Percentiles rank a stretch among this genome's conserved stretches.
Conservation (phyloP, 2,329 filamentous ascomycete genomes). For the Ophiocordyceps camponoti-saundersi region DNA sequence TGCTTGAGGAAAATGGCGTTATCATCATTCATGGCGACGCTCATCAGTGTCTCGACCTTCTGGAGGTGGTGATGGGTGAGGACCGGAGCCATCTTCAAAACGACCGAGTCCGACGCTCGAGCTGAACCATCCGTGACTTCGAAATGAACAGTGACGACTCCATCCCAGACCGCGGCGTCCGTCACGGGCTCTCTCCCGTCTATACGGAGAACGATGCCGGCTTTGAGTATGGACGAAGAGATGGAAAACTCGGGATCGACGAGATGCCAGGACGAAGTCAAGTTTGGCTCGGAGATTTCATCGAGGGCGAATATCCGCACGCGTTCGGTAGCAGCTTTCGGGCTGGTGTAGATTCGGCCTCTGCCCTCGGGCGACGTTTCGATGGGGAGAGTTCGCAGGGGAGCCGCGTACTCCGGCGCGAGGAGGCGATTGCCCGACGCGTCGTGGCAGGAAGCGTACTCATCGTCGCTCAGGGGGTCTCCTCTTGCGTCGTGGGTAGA, state of each 20-base stretch:
- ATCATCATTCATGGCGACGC: neutral
- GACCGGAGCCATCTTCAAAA: constrained; percentile 1
- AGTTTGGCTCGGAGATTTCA: neutral
- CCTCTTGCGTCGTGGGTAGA: neutral
- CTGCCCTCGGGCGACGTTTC: neutral
- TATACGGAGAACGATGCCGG: neutral
- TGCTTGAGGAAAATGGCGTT: neutral
- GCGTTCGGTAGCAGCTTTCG: neutral
- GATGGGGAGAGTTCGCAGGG: neutral
- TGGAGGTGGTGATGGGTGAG: constrained; percentile 3
- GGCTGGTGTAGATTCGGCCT: neutral
- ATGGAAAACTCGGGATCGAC: neutral
- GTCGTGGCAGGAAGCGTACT: constrained; percentile 1
- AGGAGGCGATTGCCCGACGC: neutral
- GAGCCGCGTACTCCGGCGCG: neutral
- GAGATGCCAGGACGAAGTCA: neutral
- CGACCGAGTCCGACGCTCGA: constrained; percentile 1
- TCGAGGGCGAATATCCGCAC: neutral
- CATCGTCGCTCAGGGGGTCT: neutral
- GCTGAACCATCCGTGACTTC: neutral
- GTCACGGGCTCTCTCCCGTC: constrained; percentile 15
- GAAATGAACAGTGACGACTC: neutral
- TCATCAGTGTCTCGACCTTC: neutral
- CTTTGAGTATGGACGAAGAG: neutral
- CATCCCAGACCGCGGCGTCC: neutral